These are phyloP conservation scores for Spongiforma sp. DNA, from an alignment of 1,284 basidiomycete genomes.

Conservation along the genomic window DNA sequence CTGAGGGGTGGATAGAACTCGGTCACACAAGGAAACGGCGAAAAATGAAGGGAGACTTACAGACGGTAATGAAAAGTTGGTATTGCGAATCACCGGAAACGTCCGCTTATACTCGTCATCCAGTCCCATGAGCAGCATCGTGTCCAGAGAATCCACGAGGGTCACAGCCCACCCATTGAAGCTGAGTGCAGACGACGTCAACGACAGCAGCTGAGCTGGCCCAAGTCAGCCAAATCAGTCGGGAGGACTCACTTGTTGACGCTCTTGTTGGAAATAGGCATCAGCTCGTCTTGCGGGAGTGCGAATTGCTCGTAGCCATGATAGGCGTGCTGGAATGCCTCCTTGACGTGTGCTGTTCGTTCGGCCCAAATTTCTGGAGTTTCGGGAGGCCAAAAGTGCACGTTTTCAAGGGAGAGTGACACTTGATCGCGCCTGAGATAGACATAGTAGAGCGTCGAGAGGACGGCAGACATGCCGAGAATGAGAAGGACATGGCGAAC, in stretches of 20 bases:
- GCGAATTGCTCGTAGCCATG: constrained; percentile 61
- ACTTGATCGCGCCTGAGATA: constrained; percentile 14
- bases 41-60: constrained; percentile 22
- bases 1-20: constrained; percentile 27
- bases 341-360: constrained; percentile 61
- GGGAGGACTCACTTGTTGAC: constrained; percentile 54
- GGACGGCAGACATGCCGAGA: constrained; percentile 26
- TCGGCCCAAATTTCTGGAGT: constrained; percentile 49
- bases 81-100: constrained; percentile 65
- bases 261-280: constrained; percentile 51
- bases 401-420: constrained; percentile 2
- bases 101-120: constrained; percentile 79
- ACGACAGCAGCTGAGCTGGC: not conserved
- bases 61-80: constrained; percentile 61
- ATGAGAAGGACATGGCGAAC: constrained; percentile 35
- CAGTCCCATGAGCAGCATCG: constrained; percentile 86
- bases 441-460: constrained; percentile 26
- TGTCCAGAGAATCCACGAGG: constrained; percentile 84
- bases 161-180: constrained; percentile 90
- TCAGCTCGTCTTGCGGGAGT: constrained; percentile 63
- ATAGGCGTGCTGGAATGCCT: constrained; percentile 69
- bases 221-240: not conserved
- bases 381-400: constrained; percentile 25
- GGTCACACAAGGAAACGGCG: not conserved
- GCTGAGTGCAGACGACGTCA: constrained; percentile 41